A percentile compares a stretch with the other conserved stretches of the same genome.
phyloP scores from a whole-genome alignment of 805 yeast species.

The Isabelozyma pseudorhagii region DNA sequence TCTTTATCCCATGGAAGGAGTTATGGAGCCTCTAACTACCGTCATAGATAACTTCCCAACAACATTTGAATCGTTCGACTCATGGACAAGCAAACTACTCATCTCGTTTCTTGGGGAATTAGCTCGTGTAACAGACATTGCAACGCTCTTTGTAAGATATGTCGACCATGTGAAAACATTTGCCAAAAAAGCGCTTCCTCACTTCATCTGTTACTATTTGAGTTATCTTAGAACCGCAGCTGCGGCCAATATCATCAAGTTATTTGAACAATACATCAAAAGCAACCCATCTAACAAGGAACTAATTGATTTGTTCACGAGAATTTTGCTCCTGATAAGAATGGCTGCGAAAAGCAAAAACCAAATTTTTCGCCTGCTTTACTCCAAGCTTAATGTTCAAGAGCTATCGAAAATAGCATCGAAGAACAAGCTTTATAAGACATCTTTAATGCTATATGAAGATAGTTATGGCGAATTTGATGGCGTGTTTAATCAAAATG shows the following conservation, averaged over 20 bases:
- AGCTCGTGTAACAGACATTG: constrained; percentile 20
- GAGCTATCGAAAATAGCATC: constrained; percentile 29
- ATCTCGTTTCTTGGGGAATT: constrained; percentile 33
- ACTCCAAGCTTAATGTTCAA: constrained; percentile 23
- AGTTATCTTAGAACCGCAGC: constrained; percentile 9
- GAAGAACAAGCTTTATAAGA: constrained; percentile 29
- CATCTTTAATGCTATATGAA: constrained; percentile 49
- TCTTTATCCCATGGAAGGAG: constrained; percentile 12
- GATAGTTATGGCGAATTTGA: constrained; percentile 23
- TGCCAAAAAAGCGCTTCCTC: constrained; percentile 18
- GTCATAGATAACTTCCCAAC: constrained; percentile 8
- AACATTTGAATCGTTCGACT: constrained; percentile 11
- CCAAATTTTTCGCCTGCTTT: constrained; percentile 23
- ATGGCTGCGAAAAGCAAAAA: constrained; percentile 32
- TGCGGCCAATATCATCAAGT: constrained; percentile 1
- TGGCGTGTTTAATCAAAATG: constrained; percentile 10
- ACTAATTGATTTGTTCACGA: constrained; percentile 14
- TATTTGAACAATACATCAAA: constrained; percentile 9
- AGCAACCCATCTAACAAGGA: constrained; percentile 2
- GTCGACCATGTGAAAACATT: constrained; percentile 10
- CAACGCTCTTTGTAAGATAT: constrained; percentile 31
- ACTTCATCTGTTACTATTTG: constrained; percentile 22
- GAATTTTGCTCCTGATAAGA: constrained; percentile 31
- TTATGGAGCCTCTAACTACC: constrained; percentile 4
- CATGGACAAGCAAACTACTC: constrained; percentile 28